Evolutionary conservation across 169 alveolate genomes (phyloP).

Genomic region (Babesia ovis): DNA sequence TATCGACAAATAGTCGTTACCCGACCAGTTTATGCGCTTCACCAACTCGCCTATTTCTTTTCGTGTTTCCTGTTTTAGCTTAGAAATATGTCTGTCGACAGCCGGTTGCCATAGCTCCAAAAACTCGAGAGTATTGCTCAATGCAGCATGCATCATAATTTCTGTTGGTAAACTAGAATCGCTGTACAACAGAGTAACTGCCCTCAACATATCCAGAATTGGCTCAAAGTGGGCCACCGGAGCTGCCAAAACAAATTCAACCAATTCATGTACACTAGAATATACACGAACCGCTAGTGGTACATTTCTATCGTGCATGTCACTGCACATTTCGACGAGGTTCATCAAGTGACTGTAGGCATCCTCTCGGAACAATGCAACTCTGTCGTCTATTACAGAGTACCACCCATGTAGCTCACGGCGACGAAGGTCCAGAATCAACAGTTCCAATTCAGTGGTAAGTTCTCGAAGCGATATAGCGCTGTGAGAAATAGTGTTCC

Average conservation of each 20-base stretch:
- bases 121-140: conserved; percentile 18
- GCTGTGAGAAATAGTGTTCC: conserved; percentile 46
- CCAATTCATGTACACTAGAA: conserved; percentile 8
- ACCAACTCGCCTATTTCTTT: conserved; percentile 23
- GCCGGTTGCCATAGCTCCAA: conserved; percentile 22
- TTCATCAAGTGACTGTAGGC: conserved; percentile 22
- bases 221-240: conserved; percentile 45
- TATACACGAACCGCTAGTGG: neutral
- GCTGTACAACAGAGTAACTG: conserved; percentile 9
- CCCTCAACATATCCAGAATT: conserved; percentile 21
- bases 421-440: conserved; percentile 31
- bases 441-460: conserved; percentile 4
- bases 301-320: conserved; percentile 20
- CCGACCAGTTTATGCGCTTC: conserved; percentile 45
- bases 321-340: conserved; percentile 48
- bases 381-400: conserved; percentile 11
- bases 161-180: conserved; percentile 21
- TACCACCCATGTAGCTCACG: conserved; percentile 49
- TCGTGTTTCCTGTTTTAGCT: conserved; percentile 16
- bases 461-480: conserved; percentile 27
- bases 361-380: conserved; percentile 7
- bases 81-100: neutral
- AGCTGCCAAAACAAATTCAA: conserved; percentile 8
- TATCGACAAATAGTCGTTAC: conserved; percentile 36
- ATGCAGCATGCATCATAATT: conserved; percentile 3